Evolutionary conservation across 176 grass and related monocot genomes (phyloP).

Genomic region (Chrysopogon serrulatus): DNA sequence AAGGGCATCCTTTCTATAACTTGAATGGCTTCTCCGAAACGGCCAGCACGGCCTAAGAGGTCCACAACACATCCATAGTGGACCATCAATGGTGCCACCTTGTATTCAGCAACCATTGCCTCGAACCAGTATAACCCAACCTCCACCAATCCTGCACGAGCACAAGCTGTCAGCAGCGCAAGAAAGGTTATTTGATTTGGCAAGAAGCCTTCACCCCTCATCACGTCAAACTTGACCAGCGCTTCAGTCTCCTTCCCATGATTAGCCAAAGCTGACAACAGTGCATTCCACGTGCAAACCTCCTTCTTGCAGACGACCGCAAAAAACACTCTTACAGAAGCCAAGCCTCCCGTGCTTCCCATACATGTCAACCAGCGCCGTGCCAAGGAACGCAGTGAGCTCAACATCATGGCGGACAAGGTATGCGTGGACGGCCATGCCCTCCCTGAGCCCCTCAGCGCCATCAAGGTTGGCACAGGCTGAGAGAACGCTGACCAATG

Average conservation of each 20-base stretch:
- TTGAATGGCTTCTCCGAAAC: conserved; percentile 45
- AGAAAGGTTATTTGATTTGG: conserved; percentile 67
- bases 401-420: conserved; percentile 26
- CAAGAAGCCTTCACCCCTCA: no score
- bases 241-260: no score
- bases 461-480: conserved; percentile 53
- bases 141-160: conserved; percentile 52
- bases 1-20: conserved; percentile 53
- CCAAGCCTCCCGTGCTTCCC: conserved; percentile 61
- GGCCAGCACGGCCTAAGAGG: conserved; percentile 44
- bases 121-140: conserved; percentile 55
- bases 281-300: conserved; percentile 65
- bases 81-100: conserved; percentile 49
- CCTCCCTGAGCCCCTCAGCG: conserved; percentile 8
- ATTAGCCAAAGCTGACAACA: conserved; percentile 50
- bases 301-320: conserved; percentile 17
- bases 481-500: conserved; percentile 57
- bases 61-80: conserved; percentile 76
- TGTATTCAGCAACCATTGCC: conserved; percentile 27
- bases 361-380: no score
- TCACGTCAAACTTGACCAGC: no score
- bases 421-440: conserved; percentile 40
- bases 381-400: conserved; percentile 53
- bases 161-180: conserved; percentile 51
- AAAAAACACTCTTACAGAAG: conserved; percentile 40